These are phyloP conservation scores for Paecilomyces variotii DNA, from an alignment of 2,329 filamentous ascomycete species.

Conservation along the genomic window DNA sequence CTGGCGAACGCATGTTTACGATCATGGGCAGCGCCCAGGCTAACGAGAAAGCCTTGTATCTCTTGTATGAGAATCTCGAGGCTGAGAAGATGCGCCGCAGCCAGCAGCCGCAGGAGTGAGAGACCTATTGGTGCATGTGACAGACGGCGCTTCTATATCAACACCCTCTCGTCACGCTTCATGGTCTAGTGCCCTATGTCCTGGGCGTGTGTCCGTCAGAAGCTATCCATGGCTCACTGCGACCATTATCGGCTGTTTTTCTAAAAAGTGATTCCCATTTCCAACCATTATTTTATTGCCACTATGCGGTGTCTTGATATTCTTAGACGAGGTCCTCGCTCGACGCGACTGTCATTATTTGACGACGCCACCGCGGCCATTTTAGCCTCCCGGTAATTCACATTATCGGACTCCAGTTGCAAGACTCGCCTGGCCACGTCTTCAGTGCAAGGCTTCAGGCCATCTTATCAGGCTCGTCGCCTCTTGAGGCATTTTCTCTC, in stretches of 20 bases:
- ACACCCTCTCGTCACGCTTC: background rate
- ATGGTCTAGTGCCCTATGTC: background rate
- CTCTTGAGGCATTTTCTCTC: background rate
- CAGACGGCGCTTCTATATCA: background rate
- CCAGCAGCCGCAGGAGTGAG: slow-evolving; percentile 58
- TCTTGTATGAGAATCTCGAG: slow-evolving; percentile 97
- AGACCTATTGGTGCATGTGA: background rate
- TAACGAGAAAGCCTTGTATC: slow-evolving; percentile 91
- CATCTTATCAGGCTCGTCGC: background rate
- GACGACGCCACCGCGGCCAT: background rate
- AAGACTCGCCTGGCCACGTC: background rate
- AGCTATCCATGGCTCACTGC: background rate
- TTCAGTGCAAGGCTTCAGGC: background rate
- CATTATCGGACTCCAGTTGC: background rate
- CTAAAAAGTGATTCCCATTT: background rate
- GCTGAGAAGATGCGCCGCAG: slow-evolving; percentile 98
- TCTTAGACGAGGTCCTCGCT: background rate
- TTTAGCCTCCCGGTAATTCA: background rate
- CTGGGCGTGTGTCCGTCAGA: background rate
- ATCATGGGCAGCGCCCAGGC: slow-evolving; percentile 92
- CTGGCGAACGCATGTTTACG: slow-evolving; percentile 98
- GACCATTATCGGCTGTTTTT: background rate
- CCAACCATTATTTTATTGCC: background rate
- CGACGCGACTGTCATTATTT: slow-evolving; percentile 2
- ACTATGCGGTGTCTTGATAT: background rate